A percentile compares a stretch with the other conserved stretches of the same genome.
Evolutionary conservation across 805 yeast genomes (phyloP).

Genomic region (Babjeviella inositovora): DNA sequence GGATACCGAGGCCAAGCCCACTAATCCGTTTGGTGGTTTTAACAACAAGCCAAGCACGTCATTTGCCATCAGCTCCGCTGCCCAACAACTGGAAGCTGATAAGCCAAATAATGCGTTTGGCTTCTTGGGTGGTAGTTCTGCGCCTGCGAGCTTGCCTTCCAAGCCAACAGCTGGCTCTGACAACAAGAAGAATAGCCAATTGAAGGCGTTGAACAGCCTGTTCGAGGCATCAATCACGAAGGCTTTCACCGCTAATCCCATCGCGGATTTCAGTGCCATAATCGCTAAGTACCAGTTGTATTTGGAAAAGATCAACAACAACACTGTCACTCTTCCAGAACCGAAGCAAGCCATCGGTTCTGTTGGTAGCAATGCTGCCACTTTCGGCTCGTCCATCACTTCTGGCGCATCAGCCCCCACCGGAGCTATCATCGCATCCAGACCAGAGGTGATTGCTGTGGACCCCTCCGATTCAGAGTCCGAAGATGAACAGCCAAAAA

Average conservation of each 20-base stretch:
- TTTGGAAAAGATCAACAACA: slow-evolving; percentile 17
- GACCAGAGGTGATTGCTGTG: slow-evolving; percentile 5
- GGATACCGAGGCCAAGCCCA: slow-evolving; percentile 4
- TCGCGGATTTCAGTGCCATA: slow-evolving; percentile 37
- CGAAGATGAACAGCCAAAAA: slow-evolving; percentile 11
- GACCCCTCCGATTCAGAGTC: slow-evolving; percentile 9
- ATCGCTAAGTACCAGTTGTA: slow-evolving; percentile 44
- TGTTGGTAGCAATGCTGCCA: too few species aligned
- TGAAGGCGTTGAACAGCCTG: slow-evolving; percentile 50
- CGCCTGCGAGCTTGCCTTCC: not conserved
- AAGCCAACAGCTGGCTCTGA: slow-evolving; percentile 1
- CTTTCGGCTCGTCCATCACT: not conserved
- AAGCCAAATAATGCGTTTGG: slow-evolving; percentile 2
- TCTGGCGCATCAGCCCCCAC: not conserved
- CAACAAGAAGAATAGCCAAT: slow-evolving; percentile 23
- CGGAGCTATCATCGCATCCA: slow-evolving; percentile 2
- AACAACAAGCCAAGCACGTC: slow-evolving; percentile 2
- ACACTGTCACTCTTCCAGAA: slow-evolving; percentile 4
- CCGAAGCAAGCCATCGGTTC: too few species aligned
- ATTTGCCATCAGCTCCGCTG: too few species aligned
- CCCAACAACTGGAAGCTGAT: too few species aligned
- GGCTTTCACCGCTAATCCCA: slow-evolving; percentile 22
- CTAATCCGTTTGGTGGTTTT: slow-evolving; percentile 6
- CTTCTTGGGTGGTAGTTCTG: slow-evolving; percentile 1
- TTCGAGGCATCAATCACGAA: slow-evolving; percentile 32